phyloP scores from a whole-genome alignment of 208 protist species.

The Trypanosoma cruzi region DNA sequence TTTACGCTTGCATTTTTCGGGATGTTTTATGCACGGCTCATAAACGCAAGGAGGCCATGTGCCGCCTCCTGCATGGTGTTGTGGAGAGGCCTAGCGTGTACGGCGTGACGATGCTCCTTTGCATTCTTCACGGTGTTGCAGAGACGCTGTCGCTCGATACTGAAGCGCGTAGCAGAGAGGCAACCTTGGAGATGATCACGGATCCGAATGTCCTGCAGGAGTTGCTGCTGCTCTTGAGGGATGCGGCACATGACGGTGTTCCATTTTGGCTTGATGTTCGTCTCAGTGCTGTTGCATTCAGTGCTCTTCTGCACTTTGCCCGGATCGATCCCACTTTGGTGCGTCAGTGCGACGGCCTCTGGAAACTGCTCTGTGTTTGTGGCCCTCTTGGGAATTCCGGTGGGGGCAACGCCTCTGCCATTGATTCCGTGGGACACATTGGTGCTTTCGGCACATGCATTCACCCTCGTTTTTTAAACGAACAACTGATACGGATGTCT shows the following conservation, averaged over 20 bases:
- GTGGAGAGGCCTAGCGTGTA: conserved; percentile 34
- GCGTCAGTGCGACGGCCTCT: conserved; percentile 37
- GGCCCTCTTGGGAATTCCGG: conserved; percentile 73
- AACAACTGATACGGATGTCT: conserved; percentile 33
- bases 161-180: conserved; percentile 28
- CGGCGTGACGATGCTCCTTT: conserved; percentile 53
- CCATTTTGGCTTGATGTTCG: conserved; percentile 87
- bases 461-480: conserved; percentile 35
- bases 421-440: conserved; percentile 50
- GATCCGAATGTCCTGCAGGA: conserved; percentile 35
- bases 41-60: conserved; percentile 49
- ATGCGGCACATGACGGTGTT: conserved; percentile 77
- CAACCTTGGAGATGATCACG: conserved; percentile 27
- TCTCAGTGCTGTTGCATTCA: conserved; percentile 66
- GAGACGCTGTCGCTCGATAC: conserved; percentile 31
- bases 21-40: conserved; percentile 28
- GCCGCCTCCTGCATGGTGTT: conserved; percentile 28
- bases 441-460: conserved; percentile 49
- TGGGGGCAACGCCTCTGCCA: conserved; percentile 39
- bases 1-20: conserved; percentile 65
- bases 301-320: conserved; percentile 60
- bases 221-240: conserved; percentile 45
- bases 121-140: conserved; percentile 56
- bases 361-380: conserved; percentile 72
- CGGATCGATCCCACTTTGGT: conserved; percentile 39